Conservation (phyloP, 257 asterid genomes). For the Fraxinus pennsylvanica region DNA sequence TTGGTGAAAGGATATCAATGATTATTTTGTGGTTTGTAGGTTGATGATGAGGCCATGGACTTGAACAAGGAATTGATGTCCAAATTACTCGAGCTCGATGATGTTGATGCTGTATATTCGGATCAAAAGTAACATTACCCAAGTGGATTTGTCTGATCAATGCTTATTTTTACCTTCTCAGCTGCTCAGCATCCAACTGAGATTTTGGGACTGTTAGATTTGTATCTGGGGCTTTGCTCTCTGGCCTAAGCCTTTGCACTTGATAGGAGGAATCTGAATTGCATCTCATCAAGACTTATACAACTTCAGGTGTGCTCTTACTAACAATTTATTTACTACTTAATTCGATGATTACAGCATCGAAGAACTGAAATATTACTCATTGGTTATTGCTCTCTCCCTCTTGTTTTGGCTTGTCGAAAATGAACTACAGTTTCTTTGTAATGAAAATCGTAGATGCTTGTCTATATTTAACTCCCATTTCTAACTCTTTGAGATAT, state of each 20-base stretch:
- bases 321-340: not conserved
- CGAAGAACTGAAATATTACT: not conserved
- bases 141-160: not conserved
- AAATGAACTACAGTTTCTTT: not conserved
- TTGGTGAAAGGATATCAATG: conserved; percentile 1
- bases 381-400: not conserved
- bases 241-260: conserved; percentile 9
- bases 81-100: conserved; percentile 87
- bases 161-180: not conserved
- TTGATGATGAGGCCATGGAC: conserved; percentile 92
- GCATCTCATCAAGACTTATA: not conserved
- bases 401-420: not conserved
- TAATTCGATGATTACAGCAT: not conserved
- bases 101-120: conserved; percentile 86
- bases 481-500: not conserved
- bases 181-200: conserved; percentile 21
- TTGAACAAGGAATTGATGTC: conserved; percentile 77
- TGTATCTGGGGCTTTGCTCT: conserved; percentile 4
- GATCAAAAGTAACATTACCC: conserved; percentile 57
- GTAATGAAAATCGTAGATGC: not conserved
- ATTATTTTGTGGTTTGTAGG: conserved; percentile 43
- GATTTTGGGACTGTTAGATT: conserved; percentile 20
- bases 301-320: conserved; percentile 5
- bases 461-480: not conserved
- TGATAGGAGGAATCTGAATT: conserved; percentile 10